A percentile compares a stretch with the other conserved stretches of the same genome.
phyloP scores from a whole-genome alignment of 2,329 filamentous ascomycete species.

The Rhytidhysteron rufulum region DNA sequence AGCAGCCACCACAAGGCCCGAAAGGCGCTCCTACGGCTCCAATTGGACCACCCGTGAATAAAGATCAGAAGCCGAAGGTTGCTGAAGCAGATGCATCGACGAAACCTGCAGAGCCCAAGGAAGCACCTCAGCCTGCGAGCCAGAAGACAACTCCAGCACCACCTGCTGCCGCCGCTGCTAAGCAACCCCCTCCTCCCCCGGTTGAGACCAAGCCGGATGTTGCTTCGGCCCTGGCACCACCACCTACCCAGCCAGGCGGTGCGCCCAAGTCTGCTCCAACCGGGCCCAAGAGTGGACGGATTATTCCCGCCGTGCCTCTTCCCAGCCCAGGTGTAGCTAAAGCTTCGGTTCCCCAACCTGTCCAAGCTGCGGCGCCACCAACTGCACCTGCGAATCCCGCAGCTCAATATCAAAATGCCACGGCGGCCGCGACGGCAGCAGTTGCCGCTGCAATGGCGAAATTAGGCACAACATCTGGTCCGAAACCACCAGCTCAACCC shows the following conservation, averaged over 20 bases:
- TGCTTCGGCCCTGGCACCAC: constrained; percentile 53
- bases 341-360: constrained; percentile 38
- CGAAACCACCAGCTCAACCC: constrained; percentile 11
- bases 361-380: constrained; percentile 39
- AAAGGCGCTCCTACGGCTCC: constrained; percentile 29
- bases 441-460: constrained; percentile 80
- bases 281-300: constrained; percentile 48
- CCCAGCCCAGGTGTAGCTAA: constrained; percentile 39
- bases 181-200: constrained; percentile 59
- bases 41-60: constrained; percentile 22
- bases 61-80: constrained; percentile 31
- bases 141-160: constrained; percentile 22
- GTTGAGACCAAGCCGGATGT: constrained; percentile 65
- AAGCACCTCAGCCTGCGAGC: constrained; percentile 37
- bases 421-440: constrained; percentile 69
- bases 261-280: constrained; percentile 35
- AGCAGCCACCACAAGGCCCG: constrained; percentile 36
- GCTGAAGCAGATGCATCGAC: constrained; percentile 45
- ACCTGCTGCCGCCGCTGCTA: constrained; percentile 40
- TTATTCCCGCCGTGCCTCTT: constrained; percentile 65
- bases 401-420: constrained; percentile 58
- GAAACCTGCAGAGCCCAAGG: constrained; percentile 54
- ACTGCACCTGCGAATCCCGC: constrained; percentile 25
- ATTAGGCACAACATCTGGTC: constrained; percentile 43
- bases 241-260: constrained; percentile 28